These are phyloP conservation scores for Calendula officinalis DNA, from an alignment of 129 eudicot species.

Conservation along the genomic window DNA sequence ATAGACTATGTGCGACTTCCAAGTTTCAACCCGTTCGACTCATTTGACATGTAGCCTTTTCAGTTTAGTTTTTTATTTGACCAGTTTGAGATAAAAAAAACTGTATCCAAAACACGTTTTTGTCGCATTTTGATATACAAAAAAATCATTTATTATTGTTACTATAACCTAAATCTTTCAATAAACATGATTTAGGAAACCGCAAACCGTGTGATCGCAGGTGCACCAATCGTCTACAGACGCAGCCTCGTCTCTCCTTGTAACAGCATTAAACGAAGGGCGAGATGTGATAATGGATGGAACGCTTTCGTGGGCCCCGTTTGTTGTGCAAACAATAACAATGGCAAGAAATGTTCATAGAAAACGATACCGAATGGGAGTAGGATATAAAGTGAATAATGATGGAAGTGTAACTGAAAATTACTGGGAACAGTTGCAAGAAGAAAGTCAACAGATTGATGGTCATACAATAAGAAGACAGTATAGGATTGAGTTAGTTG, in stretches of 20 bases:
- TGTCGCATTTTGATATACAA: no score
- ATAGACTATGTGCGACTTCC: no score
- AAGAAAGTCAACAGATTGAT: constrained; percentile 60
- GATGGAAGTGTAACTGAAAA: constrained; percentile 77
- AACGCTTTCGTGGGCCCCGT: constrained; percentile 96
- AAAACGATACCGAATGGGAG: constrained; percentile 88
- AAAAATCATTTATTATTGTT: no score
- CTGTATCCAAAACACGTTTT: no score
- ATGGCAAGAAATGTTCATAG: constrained; percentile 96
- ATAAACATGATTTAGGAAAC: no score
- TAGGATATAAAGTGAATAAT: constrained; percentile 62
- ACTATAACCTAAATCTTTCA: no score
- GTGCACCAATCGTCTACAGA: constrained; percentile 99
- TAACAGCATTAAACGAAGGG: constrained; percentile 94
- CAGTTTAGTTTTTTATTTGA: neutral
- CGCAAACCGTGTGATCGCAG: constrained; percentile 35
- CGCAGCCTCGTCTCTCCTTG: constrained; percentile 98
- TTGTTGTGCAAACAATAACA: constrained; percentile 93
- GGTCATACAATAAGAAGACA: constrained; percentile 66
- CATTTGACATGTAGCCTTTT: neutral
- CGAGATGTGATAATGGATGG: constrained; percentile 99
- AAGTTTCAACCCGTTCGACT: neutral
- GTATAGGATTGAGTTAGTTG: constrained; percentile 89
- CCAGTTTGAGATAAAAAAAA: neutral
- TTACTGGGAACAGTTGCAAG: constrained; percentile 91